Evolutionary conservation across 805 yeast species (phyloP), one percentile per base, ranked within the genome.

Genomic region (Starmerella geochares): DNA sequence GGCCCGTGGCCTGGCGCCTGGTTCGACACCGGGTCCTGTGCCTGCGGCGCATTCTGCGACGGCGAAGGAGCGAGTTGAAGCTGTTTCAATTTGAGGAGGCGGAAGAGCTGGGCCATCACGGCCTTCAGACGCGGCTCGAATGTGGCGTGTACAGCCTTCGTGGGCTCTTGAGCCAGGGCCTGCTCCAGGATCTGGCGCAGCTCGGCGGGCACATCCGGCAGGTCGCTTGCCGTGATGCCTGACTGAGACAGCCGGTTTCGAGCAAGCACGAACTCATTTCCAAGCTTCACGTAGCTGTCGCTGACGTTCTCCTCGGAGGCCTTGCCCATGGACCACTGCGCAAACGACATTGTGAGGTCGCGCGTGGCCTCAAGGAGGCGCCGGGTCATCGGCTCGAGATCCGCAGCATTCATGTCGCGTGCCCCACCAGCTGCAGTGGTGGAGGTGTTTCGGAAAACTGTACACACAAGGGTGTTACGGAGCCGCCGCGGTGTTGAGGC

Each of bases 251-350:
- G 88, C 2, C 94, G 84, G 52, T 86, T 75, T 20, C 88, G 79
- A 0, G 94, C 85, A 3, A 84, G 78, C 58, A 90, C 80, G 71
- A 87, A 92, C 65, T 90, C 96, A 61, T 88, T 92, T 0, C 98
- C 98, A 25, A 92, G 74, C 56, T 79, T 81, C 14, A 92, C 98
- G 64, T 86, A 92, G 3, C 87, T 83, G 59, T 87, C 86, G 2
- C 95, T 86, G 2, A 92, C 96, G 54, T 78, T 85, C 49, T 77
- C 77, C 41, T 88, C 97, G 21, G 81, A 74, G 5, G 86, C 87
- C n/a, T 76, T 73, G 20, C 77, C 78, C 53, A 78, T 73, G 1
- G 97, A 88, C 99, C 99, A 92, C 53, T 79, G 85, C 0, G 94
- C 86, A 46, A 92, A 69, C 16, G 85, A 75, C 17, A 27, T 27